Evolutionary conservation across 2,329 filamentous ascomycete genomes (phyloP), one percentile per base, ranked within the genome.

Genomic region (Sporothrix brunneoviolacea): DNA sequence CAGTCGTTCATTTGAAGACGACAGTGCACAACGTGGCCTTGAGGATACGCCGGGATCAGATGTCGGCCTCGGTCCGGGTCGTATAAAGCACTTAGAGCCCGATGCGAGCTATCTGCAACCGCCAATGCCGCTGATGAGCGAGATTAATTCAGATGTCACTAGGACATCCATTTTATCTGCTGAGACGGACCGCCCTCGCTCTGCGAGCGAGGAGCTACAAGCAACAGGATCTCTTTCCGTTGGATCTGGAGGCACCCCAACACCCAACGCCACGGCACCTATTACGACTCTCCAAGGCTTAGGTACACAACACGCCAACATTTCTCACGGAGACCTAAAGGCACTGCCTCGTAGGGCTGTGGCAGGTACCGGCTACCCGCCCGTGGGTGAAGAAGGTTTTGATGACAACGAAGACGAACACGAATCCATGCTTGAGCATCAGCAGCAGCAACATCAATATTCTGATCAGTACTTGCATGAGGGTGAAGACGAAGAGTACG

Each of bases 91-190:
- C 24, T 61, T 58, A 2, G 71, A 78, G 53, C 75, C 80, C 2
- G 43, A 49, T 12, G 33, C 24, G 2, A 36, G 43, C 21, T 57
- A 50, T 46, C 72, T 82, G 43, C 79, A 87, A 13, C 73, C 90
- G 7, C 88, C 88, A 6, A 89, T 96, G 84, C 91, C 91, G 3
- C 76, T 95, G 55, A 84, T 86, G 66, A 95, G 91, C 66, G 88
- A 89, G 50, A 80, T 95, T 51, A 86, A 88, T 57, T 95, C 91
- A 0, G 91, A 96, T 46, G 68, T 96, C 50, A 97, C 91, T 0
- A 79, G 91, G 59, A 86, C 86, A 15, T 96, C 91, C 0, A 88
- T 97, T 48, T 69, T 93, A 16, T 93, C 91, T 5, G 86, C 88
- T 27, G 83, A 86, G 24, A 88, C 87, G 0, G 88, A 88, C 56